A percentile compares a stretch with the other conserved stretches of the same genome.
Conservation (phyloP, 1,284 basidiomycete species). For the Trametes sp. region DNA sequence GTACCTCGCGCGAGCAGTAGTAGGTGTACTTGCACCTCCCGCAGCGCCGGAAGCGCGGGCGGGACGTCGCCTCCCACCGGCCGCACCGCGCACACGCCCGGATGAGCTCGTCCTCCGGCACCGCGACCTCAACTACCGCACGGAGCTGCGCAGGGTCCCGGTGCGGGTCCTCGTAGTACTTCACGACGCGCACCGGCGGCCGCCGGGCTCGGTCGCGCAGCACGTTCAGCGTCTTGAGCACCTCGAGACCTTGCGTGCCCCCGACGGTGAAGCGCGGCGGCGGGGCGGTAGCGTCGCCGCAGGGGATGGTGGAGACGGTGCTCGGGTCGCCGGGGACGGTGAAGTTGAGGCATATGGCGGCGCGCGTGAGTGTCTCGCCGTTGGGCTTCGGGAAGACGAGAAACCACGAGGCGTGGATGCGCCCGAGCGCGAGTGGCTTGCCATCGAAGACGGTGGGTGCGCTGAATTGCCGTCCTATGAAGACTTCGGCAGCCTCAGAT, state of each 20-base stretch:
- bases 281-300: background rate
- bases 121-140: background rate
- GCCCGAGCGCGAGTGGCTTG: constrained; percentile 11
- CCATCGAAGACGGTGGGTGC: background rate
- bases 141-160: background rate
- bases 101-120: constrained; percentile 4
- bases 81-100: constrained; percentile 17
- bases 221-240: background rate
- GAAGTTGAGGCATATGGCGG: constrained; percentile 10
- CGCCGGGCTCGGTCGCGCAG: background rate
- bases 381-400: constrained; percentile 6
- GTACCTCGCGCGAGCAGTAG: constrained; percentile 11
- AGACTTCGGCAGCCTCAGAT: background rate
- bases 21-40: constrained; percentile 15
- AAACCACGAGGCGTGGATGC: constrained; percentile 21
- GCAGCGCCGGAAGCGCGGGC: constrained; percentile 16
- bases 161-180: background rate
- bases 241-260: background rate
- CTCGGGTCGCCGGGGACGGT: background rate
- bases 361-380: constrained; percentile 1
- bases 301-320: constrained; percentile 15
- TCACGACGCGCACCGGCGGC: background rate
- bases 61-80: constrained; percentile 10
- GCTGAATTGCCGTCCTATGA: background rate
- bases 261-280: constrained; percentile 2